A percentile compares a stretch with the other conserved stretches of the same genome.
Evolutionary conservation across 805 yeast species (phyloP).

Genomic region (Zygoascus bituminiphila): DNA sequence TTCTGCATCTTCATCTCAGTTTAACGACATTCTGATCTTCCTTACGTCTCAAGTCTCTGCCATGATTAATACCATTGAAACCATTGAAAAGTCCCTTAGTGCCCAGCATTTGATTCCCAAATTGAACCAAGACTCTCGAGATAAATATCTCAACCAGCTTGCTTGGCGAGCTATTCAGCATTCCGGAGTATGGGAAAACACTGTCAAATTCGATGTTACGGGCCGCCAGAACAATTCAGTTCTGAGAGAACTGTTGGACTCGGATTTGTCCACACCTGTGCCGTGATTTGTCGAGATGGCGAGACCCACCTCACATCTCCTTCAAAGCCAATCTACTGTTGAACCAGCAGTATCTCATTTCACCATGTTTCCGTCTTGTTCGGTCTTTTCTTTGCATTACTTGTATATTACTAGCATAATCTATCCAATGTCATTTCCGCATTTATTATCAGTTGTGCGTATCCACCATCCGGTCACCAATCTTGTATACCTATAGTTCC

Average conservation of each 20-base stretch:
- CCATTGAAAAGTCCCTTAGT: neutral
- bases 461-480: too few species aligned
- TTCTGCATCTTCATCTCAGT: slow-evolving; percentile 1
- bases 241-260: neutral
- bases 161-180: slow-evolving; percentile 2
- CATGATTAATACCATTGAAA: neutral
- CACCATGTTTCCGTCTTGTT: too few species aligned
- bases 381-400: too few species aligned
- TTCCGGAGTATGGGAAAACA: neutral
- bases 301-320: neutral
- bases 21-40: slow-evolving; percentile 1
- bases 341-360: too few species aligned
- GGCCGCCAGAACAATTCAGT: neutral
- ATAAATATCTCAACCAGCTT: slow-evolving; percentile 2
- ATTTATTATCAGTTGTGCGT: too few species aligned
- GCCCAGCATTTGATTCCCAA: neutral
- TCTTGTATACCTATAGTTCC: slow-evolving; percentile 21
- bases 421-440: neutral
- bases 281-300: too few species aligned
- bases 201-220: neutral
- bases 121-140: neutral
- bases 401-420: neutral
- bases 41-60: slow-evolving; percentile 2
- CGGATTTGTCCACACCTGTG: too few species aligned
- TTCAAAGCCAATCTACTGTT: neutral